Evolutionary conservation across 2,329 filamentous ascomycete species (phyloP).

Genomic region (Zymoseptoria pseudotritici): DNA sequence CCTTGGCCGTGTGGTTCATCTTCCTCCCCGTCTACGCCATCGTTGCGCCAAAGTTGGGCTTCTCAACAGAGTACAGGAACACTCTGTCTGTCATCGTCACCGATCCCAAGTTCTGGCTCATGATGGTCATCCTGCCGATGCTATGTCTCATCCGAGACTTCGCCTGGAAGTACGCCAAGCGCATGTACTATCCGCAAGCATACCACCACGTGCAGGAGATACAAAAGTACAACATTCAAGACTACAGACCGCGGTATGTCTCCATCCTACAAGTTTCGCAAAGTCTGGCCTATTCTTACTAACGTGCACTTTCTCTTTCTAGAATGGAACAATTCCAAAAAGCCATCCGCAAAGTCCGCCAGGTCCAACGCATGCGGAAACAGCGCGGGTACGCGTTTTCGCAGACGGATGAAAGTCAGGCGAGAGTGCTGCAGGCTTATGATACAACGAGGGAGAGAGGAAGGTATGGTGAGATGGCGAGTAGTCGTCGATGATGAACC

Average conservation of each 20-base stretch:
- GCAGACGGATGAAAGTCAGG: slow-evolving; percentile 93
- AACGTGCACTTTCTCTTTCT: too few relatives aligned
- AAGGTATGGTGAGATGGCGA: slow-evolving; percentile 90
- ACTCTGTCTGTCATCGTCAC: slow-evolving; percentile 73
- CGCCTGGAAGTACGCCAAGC: slow-evolving; percentile 93
- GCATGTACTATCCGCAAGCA: slow-evolving; percentile 92
- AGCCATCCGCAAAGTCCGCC: slow-evolving; percentile 93
- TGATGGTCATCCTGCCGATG: slow-evolving; percentile 70
- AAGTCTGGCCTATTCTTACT: too few relatives aligned
- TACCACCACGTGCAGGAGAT: slow-evolving; percentile 99
- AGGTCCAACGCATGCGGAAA: slow-evolving; percentile 98
- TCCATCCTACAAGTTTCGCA: neutral
- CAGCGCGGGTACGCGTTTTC: slow-evolving; percentile 98
- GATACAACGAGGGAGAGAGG: slow-evolving; percentile 91
- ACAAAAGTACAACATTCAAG: slow-evolving; percentile 99
- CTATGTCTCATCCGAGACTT: slow-evolving; percentile 84
- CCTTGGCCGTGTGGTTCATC: slow-evolving; percentile 81
- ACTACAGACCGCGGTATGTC: slow-evolving; percentile 84
- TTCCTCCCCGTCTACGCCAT: slow-evolving; percentile 84
- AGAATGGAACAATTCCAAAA: slow-evolving; percentile 99
- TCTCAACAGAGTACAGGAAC: slow-evolving; percentile 79
- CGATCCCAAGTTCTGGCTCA: slow-evolving; percentile 83
- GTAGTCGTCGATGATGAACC: slow-evolving; percentile 27
- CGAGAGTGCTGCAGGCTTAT: slow-evolving; percentile 90
- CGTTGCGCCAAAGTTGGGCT: slow-evolving; percentile 71